These are phyloP conservation scores for Lactarius tabidus DNA, from an alignment of 768 basidiomycete species.

Conservation along the genomic window DNA sequence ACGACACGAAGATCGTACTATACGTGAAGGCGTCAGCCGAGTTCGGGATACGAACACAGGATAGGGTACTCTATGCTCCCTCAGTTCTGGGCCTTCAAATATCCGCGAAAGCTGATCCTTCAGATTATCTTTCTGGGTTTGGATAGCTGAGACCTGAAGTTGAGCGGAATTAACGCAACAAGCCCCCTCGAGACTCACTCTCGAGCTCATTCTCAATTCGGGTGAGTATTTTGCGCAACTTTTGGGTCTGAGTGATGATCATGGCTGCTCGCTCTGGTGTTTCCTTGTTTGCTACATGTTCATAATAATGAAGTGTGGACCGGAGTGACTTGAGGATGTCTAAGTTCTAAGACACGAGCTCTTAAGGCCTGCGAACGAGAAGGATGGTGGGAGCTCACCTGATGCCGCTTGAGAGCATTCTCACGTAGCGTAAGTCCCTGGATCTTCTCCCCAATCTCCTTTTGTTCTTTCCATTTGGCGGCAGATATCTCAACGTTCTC, in stretches of 20 bases:
- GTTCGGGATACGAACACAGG: background rate
- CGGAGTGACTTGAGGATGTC: constrained; percentile 61
- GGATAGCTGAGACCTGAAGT: constrained; percentile 43
- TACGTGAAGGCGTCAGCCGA: background rate
- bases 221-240: constrained; percentile 50
- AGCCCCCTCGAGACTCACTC: constrained; percentile 36
- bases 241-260: constrained; percentile 43
- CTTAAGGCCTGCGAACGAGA: background rate
- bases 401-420: constrained; percentile 45
- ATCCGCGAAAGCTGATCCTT: constrained; percentile 42
- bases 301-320: constrained; percentile 65
- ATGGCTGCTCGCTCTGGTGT: constrained; percentile 44
- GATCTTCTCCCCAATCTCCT: constrained; percentile 46
- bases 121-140: constrained; percentile 44
- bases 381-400: constrained; percentile 39
- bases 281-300: constrained; percentile 53
- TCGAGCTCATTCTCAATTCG: constrained; percentile 51
- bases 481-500: constrained; percentile 47
- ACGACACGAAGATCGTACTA: constrained; percentile 82
- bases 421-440: constrained; percentile 44
- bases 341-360: constrained; percentile 41
- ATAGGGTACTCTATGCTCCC: constrained; percentile 49
- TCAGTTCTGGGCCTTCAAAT: constrained; percentile 63
- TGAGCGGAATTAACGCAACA: background rate
- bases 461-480: constrained; percentile 34